Percentiles rank a stretch among this genome's conserved stretches.
Conservation (phyloP, 208 protist species). For the Acanthamoeba triangularis region DNA sequence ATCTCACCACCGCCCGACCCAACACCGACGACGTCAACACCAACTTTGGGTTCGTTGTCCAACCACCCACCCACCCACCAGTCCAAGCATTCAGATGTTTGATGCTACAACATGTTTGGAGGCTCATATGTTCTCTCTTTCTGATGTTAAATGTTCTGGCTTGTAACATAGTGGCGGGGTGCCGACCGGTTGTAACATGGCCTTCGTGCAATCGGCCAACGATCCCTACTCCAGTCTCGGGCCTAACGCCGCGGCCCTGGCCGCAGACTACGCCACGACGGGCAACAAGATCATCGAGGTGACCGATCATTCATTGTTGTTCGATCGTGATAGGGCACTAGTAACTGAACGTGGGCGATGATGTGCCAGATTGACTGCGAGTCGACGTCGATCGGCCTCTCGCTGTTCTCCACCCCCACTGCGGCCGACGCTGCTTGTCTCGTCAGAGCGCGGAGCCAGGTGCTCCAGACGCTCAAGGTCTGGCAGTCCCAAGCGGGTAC, state of each 20-base stretch:
- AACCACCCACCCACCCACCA: too few species aligned
- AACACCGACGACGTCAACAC: slow-evolving; percentile 11
- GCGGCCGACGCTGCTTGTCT: not conserved
- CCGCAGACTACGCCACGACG: not conserved
- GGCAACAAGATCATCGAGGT: slow-evolving; percentile 49
- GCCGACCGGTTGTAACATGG: slow-evolving; percentile 76
- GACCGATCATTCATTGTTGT: not conserved
- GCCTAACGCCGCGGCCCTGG: not conserved
- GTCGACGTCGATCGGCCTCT: not conserved
- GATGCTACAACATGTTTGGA: not conserved
- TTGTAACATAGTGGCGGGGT: not conserved
- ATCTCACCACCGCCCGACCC: not conserved
- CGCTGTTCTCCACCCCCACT: not conserved
- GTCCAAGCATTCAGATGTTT: too few species aligned
- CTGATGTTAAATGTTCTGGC: too few species aligned
- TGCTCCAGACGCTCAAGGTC: not conserved
- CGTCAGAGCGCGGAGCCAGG: not conserved
- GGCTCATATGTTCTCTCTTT: not conserved
- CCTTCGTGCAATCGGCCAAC: slow-evolving; percentile 56
- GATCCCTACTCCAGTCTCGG: slow-evolving; percentile 33
- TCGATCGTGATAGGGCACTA: not conserved
- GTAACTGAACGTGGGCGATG: not conserved
- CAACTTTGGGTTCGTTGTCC: slow-evolving; percentile 28
- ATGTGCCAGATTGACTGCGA: not conserved
- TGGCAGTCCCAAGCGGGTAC: slow-evolving; percentile 64